phyloP scores from a whole-genome alignment of 2,329 filamentous ascomycete genomes.

The Rhynchosporium agropyri region DNA sequence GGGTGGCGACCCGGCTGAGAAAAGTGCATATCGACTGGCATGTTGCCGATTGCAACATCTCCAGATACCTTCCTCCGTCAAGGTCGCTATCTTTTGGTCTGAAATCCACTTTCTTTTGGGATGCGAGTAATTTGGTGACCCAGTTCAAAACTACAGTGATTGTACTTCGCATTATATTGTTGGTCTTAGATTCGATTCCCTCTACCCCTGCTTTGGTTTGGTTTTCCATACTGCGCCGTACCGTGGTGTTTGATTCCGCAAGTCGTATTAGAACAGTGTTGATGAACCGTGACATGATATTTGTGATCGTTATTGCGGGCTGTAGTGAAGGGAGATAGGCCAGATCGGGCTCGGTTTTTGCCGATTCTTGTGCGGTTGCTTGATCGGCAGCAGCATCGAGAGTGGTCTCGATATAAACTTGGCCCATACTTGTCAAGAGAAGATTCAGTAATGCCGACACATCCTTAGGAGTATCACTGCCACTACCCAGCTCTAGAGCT shows the following conservation, averaged over 20 bases:
- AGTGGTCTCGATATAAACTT: conserved; percentile 72
- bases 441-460: conserved; percentile 83
- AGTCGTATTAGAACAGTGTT: conserved; percentile 88
- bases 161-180: conserved; percentile 67
- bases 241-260: conserved; percentile 85
- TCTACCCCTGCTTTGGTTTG: conserved; percentile 59
- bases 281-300: conserved; percentile 91
- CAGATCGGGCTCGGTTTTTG: conserved; percentile 85
- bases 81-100: conserved; percentile 67
- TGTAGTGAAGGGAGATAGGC: conserved; percentile 78
- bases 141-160: conserved; percentile 67
- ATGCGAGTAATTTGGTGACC: conserved; percentile 61
- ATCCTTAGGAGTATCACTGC: conserved; percentile 90
- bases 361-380: conserved; percentile 74
- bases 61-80: conserved; percentile 53
- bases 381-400: conserved; percentile 72
- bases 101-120: conserved; percentile 74
- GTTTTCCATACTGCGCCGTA: conserved; percentile 72
- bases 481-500: conserved; percentile 85
- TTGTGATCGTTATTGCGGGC: conserved; percentile 83
- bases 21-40: conserved; percentile 83
- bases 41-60: conserved; percentile 82
- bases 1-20: conserved; percentile 66
- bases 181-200: conserved; percentile 70
- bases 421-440: conserved; percentile 83